Base-by-base conservation (phyloP, 441 rosid genomes). In the Pelargonium citronellum region DNA sequence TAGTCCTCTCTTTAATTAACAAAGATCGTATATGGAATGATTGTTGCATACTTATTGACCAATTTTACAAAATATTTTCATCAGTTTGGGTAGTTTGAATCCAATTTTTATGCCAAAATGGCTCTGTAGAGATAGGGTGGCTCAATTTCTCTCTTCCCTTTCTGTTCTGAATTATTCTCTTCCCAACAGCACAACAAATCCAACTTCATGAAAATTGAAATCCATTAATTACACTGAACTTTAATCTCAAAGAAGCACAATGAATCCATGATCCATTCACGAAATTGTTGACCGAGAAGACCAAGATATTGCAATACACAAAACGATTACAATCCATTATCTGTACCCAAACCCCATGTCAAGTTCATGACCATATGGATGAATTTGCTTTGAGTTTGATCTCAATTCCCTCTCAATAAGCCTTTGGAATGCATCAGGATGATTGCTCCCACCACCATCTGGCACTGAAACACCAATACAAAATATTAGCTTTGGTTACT, bases 341-440 rank as follows among this genome's bases (percentile, higher is more conserved):
- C 96, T 85, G 75, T 82, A 85, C 66, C 87, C 83, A 58, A 89
- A 92, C 43, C 90, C 88, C 86, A 81, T 83, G 83, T 90, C 96
- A 20, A 87, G 84, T 82, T 91, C 95, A 69, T 86, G 87, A 72
- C 90, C 88, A 15, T 79, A 71, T 62, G 88, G 83, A 20, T 76
- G 87, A 47, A 79, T 20, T 76, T 86, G 95, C 86, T 84, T 89
- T 6, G 91, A 72, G 19, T 85, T 89, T 67, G 91, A 82, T 71
- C 91, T 83, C 17, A 83, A 85, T 43, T 92, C 91, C 91, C 87
- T 91, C 82, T 89, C 95, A 19, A 91, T 63, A 30, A 92, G 86
- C 82, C 90, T 81, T 72, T 89, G 96, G 71, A 91, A 84, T 47
- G 88, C 86, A 74, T 84, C 95, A 0, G 95, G 87, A 73, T 83